Base-by-base conservation (phyloP, 2,329 filamentous ascomycete genomes). In the Microdochium paspali region DNA sequence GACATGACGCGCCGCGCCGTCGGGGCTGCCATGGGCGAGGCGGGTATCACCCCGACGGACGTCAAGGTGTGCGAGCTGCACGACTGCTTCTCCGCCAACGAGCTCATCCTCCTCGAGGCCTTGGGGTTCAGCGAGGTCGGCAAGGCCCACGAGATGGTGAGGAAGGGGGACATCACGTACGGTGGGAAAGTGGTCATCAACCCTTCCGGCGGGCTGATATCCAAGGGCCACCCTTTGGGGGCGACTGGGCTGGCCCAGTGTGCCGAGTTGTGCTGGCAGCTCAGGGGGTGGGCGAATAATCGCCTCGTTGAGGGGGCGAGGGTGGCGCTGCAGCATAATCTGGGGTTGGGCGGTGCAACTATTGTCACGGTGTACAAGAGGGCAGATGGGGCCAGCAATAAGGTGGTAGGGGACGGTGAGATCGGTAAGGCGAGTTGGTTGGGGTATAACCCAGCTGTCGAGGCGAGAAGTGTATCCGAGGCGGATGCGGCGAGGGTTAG, bases 281-380 rank as follows among this genome's bases (percentile, higher is more conserved):
- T 97, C 57, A 80, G 91, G 53, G 91, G 91, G 10, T 96, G 91
- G 91, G 91, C 91, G 18, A 95, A 93, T 68, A 96, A 96, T 72
- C 78, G 91, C 35, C 70, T 81, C 15, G 76, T 86, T 1, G 70
- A 79, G 18, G 74, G 76, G 49, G 93, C 90, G 0, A 79, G 70
- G 51, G 80, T 80, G 49, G 87, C 86, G 49, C 71, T 97, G 54
- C 90, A 96, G 72, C 93, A 97, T 64, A 97, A 97, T 61, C 75
- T 97, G 1, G 93, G 91, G 0, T 74, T 97, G 4, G 91, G 91
- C 13, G 93, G 93, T 47, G 91, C 90, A 3, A 89, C 82, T 2
- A 90, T 97, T 1, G 86, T 93, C 23, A 91, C 88, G 1, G 86
- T 97, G 3, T 96, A 96, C 66, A 82, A 82, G 68, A 79, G 90